Conservation (phyloP, 495 filamentous ascomycete genomes). For the Thozetella sp. region DNA sequence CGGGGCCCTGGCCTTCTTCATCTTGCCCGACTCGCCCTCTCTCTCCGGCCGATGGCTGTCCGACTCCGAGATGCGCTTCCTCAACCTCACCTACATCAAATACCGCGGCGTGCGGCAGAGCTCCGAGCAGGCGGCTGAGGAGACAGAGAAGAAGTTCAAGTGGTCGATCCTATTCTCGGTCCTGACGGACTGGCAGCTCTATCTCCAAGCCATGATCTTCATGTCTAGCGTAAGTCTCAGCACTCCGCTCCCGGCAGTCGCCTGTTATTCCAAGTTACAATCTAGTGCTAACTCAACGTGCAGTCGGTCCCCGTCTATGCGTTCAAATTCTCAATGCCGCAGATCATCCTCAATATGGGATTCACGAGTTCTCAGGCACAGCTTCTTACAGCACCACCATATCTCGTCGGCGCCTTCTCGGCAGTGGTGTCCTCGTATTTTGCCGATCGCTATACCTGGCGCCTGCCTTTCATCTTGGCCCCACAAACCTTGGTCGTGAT, state of each 20-base stretch:
- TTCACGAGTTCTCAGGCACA: background rate
- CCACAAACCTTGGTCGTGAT: background rate
- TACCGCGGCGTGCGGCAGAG: constrained; percentile 43
- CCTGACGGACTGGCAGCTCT: constrained; percentile 38
- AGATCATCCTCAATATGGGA: constrained; percentile 1
- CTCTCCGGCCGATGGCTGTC: constrained; percentile 36
- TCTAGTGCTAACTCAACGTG: background rate
- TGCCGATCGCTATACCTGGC: background rate
- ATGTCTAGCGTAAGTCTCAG: background rate
- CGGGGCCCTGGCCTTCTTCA: constrained; percentile 34
- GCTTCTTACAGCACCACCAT: background rate
- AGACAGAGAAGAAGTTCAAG: constrained; percentile 32
- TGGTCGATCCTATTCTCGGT: constrained; percentile 25
- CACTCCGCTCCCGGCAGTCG: background rate
- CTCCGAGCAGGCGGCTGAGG: constrained; percentile 52
- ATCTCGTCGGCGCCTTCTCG: background rate
- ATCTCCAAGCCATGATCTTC: constrained; percentile 1
- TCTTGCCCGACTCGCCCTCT: constrained; percentile 53
- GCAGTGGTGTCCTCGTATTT: background rate
- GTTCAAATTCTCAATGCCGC: background rate
- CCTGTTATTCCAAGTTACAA: background rate
- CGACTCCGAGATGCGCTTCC: background rate
- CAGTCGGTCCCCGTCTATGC: background rate
- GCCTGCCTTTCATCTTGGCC: background rate
- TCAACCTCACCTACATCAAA: background rate